These are phyloP conservation scores for Colletotrichum sublineola DNA, from an alignment of 2,329 filamentous ascomycete species.

Conservation along the genomic window DNA sequence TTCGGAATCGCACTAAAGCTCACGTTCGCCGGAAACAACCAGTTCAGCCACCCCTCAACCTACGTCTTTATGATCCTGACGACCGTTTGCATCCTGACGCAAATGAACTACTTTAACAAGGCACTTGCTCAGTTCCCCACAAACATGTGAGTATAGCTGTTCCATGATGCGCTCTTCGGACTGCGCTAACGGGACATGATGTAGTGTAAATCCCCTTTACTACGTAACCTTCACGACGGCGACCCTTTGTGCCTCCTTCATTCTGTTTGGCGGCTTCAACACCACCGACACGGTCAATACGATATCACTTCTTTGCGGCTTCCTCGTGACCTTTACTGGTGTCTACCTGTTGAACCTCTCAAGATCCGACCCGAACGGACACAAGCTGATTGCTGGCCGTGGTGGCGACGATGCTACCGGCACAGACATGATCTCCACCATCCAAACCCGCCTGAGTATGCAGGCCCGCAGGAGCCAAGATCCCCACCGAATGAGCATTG, in stretches of 20 bases:
- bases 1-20: conserved; percentile 98
- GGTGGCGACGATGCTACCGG: conserved; percentile 82
- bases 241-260: conserved; percentile 93
- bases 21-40: conserved; percentile 92
- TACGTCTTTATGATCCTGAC: conserved; percentile 98
- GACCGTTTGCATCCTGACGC: conserved; percentile 91
- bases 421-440: conserved; percentile 89
- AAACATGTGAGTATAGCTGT: conserved; percentile 81
- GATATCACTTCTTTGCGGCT: conserved; percentile 90
- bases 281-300: conserved; percentile 93
- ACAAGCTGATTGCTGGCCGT: conserved; percentile 71
- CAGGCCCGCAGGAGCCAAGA: conserved; percentile 83
- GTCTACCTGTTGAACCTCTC: conserved; percentile 98
- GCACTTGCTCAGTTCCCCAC: conserved; percentile 96
- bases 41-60: conserved; percentile 94
- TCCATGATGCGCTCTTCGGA: not conserved
- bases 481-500: conserved; percentile 71
- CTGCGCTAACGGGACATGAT: conserved; percentile 20
- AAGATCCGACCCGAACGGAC: conserved; percentile 87
- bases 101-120: conserved; percentile 99
- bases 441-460: conserved; percentile 94
- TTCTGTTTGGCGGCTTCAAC: conserved; percentile 96
- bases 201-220: conserved; percentile 93
- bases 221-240: conserved; percentile 98
- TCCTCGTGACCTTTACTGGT: conserved; percentile 93